A percentile compares a stretch with the other conserved stretches of the same genome.
Evolutionary conservation across 192 early-diverging fungal species (phyloP).

Genomic region (Linnemannia zychae): DNA sequence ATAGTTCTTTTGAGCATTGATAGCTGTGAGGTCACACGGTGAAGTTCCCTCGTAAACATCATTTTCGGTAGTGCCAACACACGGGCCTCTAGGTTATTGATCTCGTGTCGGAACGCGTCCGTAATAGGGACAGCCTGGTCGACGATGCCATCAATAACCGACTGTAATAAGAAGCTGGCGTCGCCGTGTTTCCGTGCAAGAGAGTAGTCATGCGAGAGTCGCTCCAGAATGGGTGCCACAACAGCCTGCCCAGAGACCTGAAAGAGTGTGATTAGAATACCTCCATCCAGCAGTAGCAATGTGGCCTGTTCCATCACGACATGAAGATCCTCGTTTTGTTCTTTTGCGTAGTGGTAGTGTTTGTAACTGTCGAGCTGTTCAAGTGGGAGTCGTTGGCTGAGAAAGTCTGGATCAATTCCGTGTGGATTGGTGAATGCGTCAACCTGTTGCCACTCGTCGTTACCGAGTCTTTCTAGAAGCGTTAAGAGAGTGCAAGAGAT

Average conservation of each 20-base stretch:
- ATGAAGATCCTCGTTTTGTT: slow-evolving; percentile 11
- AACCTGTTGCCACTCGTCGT: neutral
- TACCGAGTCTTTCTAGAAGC: neutral
- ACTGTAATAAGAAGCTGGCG: slow-evolving; percentile 37
- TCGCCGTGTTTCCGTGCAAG: slow-evolving; percentile 28
- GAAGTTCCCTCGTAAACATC: slow-evolving; percentile 46
- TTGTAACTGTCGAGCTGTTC: slow-evolving; percentile 22
- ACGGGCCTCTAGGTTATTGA: slow-evolving; percentile 38
- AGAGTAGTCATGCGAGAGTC: slow-evolving; percentile 39
- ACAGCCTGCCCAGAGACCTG: slow-evolving; percentile 38
- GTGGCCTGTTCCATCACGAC: slow-evolving; percentile 31
- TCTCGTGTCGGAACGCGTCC: slow-evolving; percentile 48
- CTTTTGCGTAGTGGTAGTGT: slow-evolving; percentile 12
- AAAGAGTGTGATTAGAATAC: slow-evolving; percentile 49
- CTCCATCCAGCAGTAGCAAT: slow-evolving; percentile 27
- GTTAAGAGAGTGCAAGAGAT: slow-evolving; percentile 7
- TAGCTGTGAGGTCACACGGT: slow-evolving; percentile 58
- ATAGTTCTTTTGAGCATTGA: slow-evolving; percentile 48
- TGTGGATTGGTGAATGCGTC: slow-evolving; percentile 6
- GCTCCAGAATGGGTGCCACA: slow-evolving; percentile 32
- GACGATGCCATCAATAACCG: slow-evolving; percentile 54
- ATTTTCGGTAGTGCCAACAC: slow-evolving; percentile 33
- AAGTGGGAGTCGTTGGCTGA: slow-evolving; percentile 4
- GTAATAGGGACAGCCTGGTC: slow-evolving; percentile 50
- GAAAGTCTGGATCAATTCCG: slow-evolving; percentile 6